Conservation (phyloP, 106 monocot species). For the Dendrobium nobile region DNA sequence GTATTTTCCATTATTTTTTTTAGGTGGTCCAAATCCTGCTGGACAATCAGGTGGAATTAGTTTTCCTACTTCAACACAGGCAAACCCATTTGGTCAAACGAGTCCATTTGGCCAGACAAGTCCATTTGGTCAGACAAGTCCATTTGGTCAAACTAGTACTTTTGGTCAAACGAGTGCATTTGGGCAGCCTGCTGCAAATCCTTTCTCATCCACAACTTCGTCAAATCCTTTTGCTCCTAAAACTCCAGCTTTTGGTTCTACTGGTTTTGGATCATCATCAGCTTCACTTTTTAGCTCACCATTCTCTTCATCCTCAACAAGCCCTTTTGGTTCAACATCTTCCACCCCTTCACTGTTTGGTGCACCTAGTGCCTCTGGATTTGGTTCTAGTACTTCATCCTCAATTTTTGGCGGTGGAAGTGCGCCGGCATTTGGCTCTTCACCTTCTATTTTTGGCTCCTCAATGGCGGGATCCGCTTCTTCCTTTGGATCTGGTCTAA, state of each 20-base stretch:
- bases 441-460: constrained; percentile 46
- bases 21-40: constrained; percentile 70
- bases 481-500: constrained; percentile 54
- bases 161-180: constrained; percentile 69
- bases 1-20: background rate
- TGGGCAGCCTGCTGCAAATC: constrained; percentile 62
- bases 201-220: constrained; percentile 41
- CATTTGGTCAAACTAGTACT: constrained; percentile 62
- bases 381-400: constrained; percentile 45
- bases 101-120: constrained; percentile 62
- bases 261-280: constrained; percentile 63
- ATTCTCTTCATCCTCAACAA: constrained; percentile 55
- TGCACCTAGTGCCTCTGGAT: constrained; percentile 24
- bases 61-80: constrained; percentile 38
- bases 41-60: constrained; percentile 38
- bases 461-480: constrained; percentile 45
- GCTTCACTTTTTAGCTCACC: constrained; percentile 50
- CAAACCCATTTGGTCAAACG: constrained; percentile 66
- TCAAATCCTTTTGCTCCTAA: constrained; percentile 65
- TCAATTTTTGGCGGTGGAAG: constrained; percentile 48
- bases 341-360: constrained; percentile 58
- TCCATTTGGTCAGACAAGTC: constrained; percentile 58
- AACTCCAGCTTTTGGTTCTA: constrained; percentile 52
- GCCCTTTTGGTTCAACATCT: constrained; percentile 61
- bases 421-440: constrained; percentile 51